Evolutionary conservation across 2,329 filamentous ascomycete species (phyloP).

Genomic region (Arachnopeziza araneosa): DNA sequence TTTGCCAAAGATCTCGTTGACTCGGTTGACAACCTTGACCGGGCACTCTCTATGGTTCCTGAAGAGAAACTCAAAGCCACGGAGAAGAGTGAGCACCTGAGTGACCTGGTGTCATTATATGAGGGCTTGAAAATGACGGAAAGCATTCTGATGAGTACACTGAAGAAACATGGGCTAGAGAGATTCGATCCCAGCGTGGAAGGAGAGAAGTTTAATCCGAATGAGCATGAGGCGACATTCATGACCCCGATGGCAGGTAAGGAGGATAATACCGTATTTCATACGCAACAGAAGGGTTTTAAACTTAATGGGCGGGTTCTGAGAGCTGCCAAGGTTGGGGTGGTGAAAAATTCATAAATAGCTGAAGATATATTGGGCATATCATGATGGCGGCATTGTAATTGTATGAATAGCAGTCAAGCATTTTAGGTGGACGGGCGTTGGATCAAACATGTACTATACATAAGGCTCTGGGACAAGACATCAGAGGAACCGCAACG

Average conservation of each 20-base stretch:
- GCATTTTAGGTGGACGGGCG: neutral
- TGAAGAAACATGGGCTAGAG: constrained; percentile 92
- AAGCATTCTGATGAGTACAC: constrained; percentile 74
- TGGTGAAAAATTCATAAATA: constrained; percentile 67
- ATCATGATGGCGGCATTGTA: neutral
- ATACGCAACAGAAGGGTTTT: constrained; percentile 94
- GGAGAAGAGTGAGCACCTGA: constrained; percentile 47
- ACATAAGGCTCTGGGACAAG: neutral
- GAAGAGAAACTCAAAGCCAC: constrained; percentile 59
- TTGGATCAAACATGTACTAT: neutral
- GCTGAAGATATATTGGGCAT: neutral
- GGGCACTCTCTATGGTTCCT: constrained; percentile 76
- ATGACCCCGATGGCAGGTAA: constrained; percentile 83
- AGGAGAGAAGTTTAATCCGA: constrained; percentile 89
- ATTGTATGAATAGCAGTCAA: neutral
- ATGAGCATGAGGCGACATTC: constrained; percentile 94
- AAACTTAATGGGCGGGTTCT: constrained; percentile 84
- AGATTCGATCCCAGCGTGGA: constrained; percentile 69
- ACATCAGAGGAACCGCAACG: neutral
- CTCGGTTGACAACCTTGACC: constrained; percentile 94
- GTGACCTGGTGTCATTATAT: constrained; percentile 75
- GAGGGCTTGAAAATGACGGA: constrained; percentile 96
- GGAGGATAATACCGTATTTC: constrained; percentile 85
- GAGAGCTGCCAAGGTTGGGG: constrained; percentile 90
- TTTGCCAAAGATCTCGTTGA: constrained; percentile 96